Evolutionary conservation across 345 rosid species (phyloP).

Genomic region (Brassica incana): DNA sequence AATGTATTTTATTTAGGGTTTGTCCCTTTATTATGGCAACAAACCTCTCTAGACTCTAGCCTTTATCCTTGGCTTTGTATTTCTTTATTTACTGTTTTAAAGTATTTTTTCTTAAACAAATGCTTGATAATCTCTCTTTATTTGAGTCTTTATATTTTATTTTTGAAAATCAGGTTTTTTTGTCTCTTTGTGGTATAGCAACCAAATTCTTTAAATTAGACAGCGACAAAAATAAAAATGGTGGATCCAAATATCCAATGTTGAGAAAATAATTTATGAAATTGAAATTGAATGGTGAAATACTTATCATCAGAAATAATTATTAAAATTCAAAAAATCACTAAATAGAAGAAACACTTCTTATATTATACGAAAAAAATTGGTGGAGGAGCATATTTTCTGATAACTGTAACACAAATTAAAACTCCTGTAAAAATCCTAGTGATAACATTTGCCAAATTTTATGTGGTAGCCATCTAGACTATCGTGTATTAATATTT

Average conservation of each 20-base stretch:
- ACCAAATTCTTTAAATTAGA: neutral
- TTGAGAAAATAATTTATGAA: neutral
- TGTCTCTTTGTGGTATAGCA: constrained; percentile 8
- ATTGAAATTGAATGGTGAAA: neutral
- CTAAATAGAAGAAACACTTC: neutral
- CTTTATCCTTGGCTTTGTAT: constrained; percentile 26
- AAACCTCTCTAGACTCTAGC: constrained; percentile 7
- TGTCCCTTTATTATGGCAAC: constrained; percentile 28
- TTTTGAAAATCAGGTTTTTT: neutral
- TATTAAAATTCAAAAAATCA: neutral
- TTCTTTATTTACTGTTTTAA: neutral
- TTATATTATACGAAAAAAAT: no score
- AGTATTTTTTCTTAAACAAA: neutral
- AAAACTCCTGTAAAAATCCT: neutral
- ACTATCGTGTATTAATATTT: neutral
- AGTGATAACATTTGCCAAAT: neutral
- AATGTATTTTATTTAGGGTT: constrained; percentile 8
- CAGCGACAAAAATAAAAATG: neutral
- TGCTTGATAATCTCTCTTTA: constrained; percentile 1
- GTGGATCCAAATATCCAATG: constrained; percentile 5
- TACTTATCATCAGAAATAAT: neutral
- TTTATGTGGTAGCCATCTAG: neutral
- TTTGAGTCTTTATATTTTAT: neutral
- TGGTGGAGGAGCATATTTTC: neutral
- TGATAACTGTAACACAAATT: neutral